Conservation (phyloP, 495 filamentous ascomycete genomes). For the Cudoniella acicularis region DNA sequence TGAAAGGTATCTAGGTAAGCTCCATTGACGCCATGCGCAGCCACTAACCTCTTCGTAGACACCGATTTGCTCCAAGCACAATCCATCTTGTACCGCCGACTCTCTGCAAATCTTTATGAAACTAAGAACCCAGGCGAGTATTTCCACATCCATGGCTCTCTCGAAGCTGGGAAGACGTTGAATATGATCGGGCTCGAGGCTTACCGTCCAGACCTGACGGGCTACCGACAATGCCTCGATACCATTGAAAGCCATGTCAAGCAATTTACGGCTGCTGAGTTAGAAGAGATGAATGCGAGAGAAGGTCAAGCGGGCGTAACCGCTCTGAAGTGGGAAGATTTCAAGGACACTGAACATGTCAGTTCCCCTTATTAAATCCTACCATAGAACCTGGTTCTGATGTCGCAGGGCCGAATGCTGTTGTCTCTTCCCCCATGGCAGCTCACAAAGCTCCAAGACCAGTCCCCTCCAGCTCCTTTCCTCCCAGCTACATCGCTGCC, state of each 20-base stretch:
- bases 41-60: slow-evolving; percentile 39
- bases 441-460: slow-evolving; percentile 41
- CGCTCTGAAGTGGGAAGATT: slow-evolving; percentile 62
- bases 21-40: not conserved
- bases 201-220: slow-evolving; percentile 57
- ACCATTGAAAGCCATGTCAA: slow-evolving; percentile 63
- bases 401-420: slow-evolving; percentile 42
- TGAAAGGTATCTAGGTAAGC: slow-evolving; percentile 48
- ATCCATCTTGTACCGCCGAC: slow-evolving; percentile 66
- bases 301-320: slow-evolving; percentile 63
- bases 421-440: slow-evolving; percentile 46
- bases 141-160: slow-evolving; percentile 76
- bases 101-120: slow-evolving; percentile 72
- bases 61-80: slow-evolving; percentile 69
- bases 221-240: slow-evolving; percentile 62
- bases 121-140: slow-evolving; percentile 62
- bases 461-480: slow-evolving; percentile 53
- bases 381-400: not conserved
- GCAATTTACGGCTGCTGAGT: slow-evolving; percentile 56
- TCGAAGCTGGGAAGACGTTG: slow-evolving; percentile 65
- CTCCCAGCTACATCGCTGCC: slow-evolving; percentile 31
- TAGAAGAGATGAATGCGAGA: slow-evolving; percentile 61
- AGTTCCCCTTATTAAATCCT: slow-evolving; percentile 14
- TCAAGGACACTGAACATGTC: slow-evolving; percentile 58
- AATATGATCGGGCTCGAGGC: slow-evolving; percentile 69